A percentile compares a stretch with the other conserved stretches of the same genome.
These are phyloP conservation scores for Agrostemma githago DNA, from an alignment of 148 eudicot genomes.

Conservation along the genomic window DNA sequence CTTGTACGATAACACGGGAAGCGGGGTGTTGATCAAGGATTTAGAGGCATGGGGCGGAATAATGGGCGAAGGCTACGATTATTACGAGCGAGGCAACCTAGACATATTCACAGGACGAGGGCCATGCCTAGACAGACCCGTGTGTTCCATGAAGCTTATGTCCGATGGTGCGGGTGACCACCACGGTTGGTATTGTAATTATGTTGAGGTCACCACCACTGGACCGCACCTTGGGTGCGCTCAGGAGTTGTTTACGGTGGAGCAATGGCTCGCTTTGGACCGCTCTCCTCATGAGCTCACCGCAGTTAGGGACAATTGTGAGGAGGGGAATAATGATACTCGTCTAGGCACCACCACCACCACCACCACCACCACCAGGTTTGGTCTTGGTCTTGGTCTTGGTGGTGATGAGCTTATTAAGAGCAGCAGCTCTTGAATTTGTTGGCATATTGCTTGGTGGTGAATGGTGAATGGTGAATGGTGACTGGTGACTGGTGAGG, in stretches of 20 bases:
- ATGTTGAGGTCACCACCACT: conserved; percentile 37
- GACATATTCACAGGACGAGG: conserved; percentile 45
- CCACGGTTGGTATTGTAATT: conserved; percentile 47
- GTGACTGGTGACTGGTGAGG: background rate
- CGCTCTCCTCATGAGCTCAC: conserved; percentile 32
- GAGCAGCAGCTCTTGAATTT: background rate
- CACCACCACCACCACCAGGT: background rate
- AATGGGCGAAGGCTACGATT: conserved; percentile 35
- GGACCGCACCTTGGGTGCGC: conserved; percentile 36
- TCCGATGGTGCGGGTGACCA: conserved; percentile 39
- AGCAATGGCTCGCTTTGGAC: conserved; percentile 42
- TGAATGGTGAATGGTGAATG: too few species aligned
- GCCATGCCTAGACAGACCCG: conserved; percentile 29
- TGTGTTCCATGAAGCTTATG: conserved; percentile 34
- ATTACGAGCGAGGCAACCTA: conserved; percentile 42
- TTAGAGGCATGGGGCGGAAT: conserved; percentile 29
- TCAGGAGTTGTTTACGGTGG: conserved; percentile 36
- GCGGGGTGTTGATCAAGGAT: conserved; percentile 16
- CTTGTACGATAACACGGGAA: conserved; percentile 20
- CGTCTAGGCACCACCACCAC: background rate
- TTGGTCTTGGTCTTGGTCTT: background rate
- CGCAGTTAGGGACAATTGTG: conserved; percentile 26
- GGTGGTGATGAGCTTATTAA: conserved; percentile 3
- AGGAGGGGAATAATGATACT: background rate
- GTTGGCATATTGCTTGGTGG: background rate